Conservation (phyloP, 345 rosid genomes). For the Arabidopsis arenosa region DNA sequence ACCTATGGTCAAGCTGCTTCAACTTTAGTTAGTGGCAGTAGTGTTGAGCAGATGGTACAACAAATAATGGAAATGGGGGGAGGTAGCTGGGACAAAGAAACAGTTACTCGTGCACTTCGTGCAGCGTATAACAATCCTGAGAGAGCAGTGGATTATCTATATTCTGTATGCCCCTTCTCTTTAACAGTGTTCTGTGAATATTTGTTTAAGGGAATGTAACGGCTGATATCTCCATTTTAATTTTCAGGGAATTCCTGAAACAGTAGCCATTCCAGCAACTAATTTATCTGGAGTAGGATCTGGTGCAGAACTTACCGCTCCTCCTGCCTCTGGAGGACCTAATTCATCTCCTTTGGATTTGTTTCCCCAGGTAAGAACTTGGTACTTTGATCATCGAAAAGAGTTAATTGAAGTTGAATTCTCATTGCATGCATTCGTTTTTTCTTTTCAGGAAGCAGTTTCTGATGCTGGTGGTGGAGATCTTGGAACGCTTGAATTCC, state of each 20-base stretch:
- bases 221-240: slow-evolving; percentile 36
- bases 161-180: slow-evolving; percentile 61
- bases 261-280: slow-evolving; percentile 67
- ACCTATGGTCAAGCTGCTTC: slow-evolving; percentile 90
- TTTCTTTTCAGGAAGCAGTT: slow-evolving; percentile 59
- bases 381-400: slow-evolving; percentile 3
- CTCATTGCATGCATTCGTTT: slow-evolving; percentile 17
- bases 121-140: slow-evolving; percentile 98
- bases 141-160: slow-evolving; percentile 96
- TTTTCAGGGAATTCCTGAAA: slow-evolving; percentile 86
- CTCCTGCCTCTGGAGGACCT: slow-evolving; percentile 62
- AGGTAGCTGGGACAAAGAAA: slow-evolving; percentile 94
- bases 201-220: slow-evolving; percentile 1
- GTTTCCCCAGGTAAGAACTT: slow-evolving; percentile 79
- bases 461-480: slow-evolving; percentile 68
- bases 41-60: slow-evolving; percentile 75
- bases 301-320: slow-evolving; percentile 51
- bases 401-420: slow-evolving; percentile 16
- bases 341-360: slow-evolving; percentile 90
- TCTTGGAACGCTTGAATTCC: slow-evolving; percentile 88
- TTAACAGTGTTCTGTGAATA: background rate
- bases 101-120: slow-evolving; percentile 88
- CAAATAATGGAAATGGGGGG: slow-evolving; percentile 96
- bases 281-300: slow-evolving; percentile 56
- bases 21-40: slow-evolving; percentile 70